Percentiles rank a stretch among this genome's conserved stretches.
Conservation (phyloP, 2,329 filamentous ascomycete genomes). For the Ascochyta lentis region DNA sequence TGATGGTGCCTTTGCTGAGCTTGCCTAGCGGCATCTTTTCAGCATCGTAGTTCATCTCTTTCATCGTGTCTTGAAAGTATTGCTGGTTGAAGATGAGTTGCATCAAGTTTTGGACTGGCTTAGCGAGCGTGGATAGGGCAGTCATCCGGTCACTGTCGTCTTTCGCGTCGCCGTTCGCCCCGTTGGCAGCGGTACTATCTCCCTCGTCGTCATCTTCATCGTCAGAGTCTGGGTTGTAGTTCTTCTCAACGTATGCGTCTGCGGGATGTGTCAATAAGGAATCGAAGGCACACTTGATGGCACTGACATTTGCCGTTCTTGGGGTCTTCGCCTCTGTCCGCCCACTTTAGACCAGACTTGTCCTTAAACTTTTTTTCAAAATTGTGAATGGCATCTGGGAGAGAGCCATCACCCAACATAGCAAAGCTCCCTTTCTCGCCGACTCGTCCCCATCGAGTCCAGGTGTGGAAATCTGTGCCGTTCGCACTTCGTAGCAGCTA, state of each 20-base stretch:
- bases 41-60: conserved; percentile 71
- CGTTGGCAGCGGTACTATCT: conserved; percentile 44
- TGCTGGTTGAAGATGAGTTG: conserved; percentile 82
- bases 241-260: conserved; percentile 78
- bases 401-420: conserved; percentile 47
- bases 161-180: conserved; percentile 33
- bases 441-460: conserved; percentile 84
- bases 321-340: conserved; percentile 59
- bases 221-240: conserved; percentile 73
- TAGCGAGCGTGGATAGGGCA: conserved; percentile 61
- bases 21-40: conserved; percentile 85
- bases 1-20: conserved; percentile 79
- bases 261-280: background rate
- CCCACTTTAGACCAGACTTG: conserved; percentile 62
- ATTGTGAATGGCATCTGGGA: conserved; percentile 50
- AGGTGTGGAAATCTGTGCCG: conserved; percentile 60
- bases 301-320: conserved; percentile 64
- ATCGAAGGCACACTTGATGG: too few species aligned
- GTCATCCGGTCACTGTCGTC: conserved; percentile 37
- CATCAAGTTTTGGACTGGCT: conserved; percentile 72
- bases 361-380: conserved; percentile 65
- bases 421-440: conserved; percentile 59
- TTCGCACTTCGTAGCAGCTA: conserved; percentile 43
- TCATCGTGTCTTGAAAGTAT: conserved; percentile 73
- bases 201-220: conserved; percentile 49